Evolutionary conservation across 345 rosid species (phyloP).

Genomic region (Iberis pinnata): DNA sequence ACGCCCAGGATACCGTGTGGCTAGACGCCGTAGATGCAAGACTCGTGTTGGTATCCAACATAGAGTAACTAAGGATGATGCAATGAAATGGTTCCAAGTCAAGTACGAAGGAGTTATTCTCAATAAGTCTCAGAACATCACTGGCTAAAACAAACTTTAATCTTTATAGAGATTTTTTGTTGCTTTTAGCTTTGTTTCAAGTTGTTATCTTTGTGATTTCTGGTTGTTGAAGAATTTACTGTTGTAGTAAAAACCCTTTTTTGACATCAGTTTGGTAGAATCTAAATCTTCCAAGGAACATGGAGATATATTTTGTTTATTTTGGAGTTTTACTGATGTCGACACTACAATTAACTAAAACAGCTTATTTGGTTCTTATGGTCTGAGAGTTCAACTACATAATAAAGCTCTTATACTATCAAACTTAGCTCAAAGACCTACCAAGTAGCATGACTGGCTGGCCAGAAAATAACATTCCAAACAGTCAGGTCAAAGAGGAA

Average conservation of each 20-base stretch:
- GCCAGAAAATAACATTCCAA: no score
- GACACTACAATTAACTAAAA: no score
- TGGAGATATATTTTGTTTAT: no score
- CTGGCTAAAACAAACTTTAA: constrained; percentile 17
- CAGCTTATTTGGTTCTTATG: no score
- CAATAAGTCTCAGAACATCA: constrained; percentile 44
- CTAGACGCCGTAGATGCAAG: neutral
- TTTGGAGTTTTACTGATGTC: no score
- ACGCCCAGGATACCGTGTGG: neutral
- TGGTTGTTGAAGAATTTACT: constrained; percentile 13
- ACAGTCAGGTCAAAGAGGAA: no score
- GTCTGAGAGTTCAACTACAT: no score
- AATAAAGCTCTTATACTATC: no score
- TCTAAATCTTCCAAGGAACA: no score
- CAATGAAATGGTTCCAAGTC: constrained; percentile 69
- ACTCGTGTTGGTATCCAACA: constrained; percentile 56
- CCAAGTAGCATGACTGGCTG: no score
- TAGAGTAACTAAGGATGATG: constrained; percentile 57
- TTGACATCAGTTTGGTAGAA: no score
- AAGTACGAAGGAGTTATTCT: constrained; percentile 67
- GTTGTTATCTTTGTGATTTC: neutral
- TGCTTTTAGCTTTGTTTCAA: constrained; percentile 11
- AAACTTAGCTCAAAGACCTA: no score
- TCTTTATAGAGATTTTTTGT: constrained; percentile 8
- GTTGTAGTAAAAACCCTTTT: constrained; percentile 7